phyloP scores from a whole-genome alignment of 257 asterid species.

The Nicotiana sylvestris region DNA sequence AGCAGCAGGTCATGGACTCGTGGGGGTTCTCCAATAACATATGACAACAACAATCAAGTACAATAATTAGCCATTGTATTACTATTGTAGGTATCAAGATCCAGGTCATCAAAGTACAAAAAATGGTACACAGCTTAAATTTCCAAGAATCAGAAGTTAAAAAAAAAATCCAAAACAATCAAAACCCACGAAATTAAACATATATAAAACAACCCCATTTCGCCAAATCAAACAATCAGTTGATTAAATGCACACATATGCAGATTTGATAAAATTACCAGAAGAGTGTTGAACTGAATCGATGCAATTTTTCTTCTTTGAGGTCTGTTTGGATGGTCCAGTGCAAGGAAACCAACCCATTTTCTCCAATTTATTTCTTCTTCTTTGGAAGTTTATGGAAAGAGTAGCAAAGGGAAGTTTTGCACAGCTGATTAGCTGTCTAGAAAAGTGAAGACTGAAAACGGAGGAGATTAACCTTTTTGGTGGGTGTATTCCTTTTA shows the following conservation, averaged over 20 bases:
- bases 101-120: background rate
- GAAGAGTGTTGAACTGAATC: slow-evolving; percentile 38
- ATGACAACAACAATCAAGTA: background rate
- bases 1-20: background rate
- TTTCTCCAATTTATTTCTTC: slow-evolving; percentile 4
- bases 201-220: background rate
- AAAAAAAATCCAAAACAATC: background rate
- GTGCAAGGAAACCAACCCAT: slow-evolving; percentile 83
- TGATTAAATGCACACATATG: background rate
- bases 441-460: background rate
- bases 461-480: background rate
- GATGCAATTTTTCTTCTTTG: slow-evolving; percentile 28
- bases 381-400: background rate
- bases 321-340: slow-evolving; percentile 45
- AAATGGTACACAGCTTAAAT: background rate
- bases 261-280: slow-evolving; percentile 21
- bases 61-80: background rate
- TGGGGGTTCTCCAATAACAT: background rate
- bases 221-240: background rate
- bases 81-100: background rate
- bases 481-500: background rate
- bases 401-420: background rate
- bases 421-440: slow-evolving; percentile 5
- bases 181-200: background rate
- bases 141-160: background rate